Base-by-base conservation (phyloP, 345 rosid genomes). In the Arabidopsis thaliana region DNA sequence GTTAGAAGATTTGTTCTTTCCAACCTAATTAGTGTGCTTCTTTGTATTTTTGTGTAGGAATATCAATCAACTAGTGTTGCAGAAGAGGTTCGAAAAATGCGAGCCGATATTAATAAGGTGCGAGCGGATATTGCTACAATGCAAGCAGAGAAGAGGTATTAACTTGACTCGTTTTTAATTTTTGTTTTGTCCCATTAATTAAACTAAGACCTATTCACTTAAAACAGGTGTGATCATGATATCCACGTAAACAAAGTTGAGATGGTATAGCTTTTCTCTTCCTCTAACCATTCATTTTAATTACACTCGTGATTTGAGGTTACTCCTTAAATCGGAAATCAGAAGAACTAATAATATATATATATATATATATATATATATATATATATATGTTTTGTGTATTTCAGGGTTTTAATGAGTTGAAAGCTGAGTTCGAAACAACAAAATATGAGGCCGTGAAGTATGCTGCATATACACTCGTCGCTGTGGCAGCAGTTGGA, bases 211-310 rank as follows among this genome's bases (percentile, higher is more conserved):
- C 49, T 44, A 16, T 44, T 44, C 20, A 13, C 5, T 14, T 44
- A 20, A 44, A 44, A 44, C 49, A 44, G 48, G 48, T 42, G 48
- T 46, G 50, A 46, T 45, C 50, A n/a, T 46, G 23, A 46, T n/a
- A n/a, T 46, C 8, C 8, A 6, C 20, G 0, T 46, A 46, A 9
- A 46, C 8, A n/a, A 11, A n/a, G 2, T n/a, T 46, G 50, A 46
- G 23, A 23, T n/a, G 50, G 50, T 46, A 46, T 46, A 46, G 23
- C 4, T 45, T 45, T 45, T 0, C 14, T 14, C 4, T 42, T 44
- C 49, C 20, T 14, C 49, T 14, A 44, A 5, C 14, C 49, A 44
- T 44, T 44, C 20, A 14, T 14, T 6, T 16, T 16, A 16, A 16
- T 44, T 44, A 44, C 48, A 44, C 16, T 5, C 2, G 49, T 44